Conservation (phyloP, 305 asterid species). For the Petunia hybrid region DNA sequence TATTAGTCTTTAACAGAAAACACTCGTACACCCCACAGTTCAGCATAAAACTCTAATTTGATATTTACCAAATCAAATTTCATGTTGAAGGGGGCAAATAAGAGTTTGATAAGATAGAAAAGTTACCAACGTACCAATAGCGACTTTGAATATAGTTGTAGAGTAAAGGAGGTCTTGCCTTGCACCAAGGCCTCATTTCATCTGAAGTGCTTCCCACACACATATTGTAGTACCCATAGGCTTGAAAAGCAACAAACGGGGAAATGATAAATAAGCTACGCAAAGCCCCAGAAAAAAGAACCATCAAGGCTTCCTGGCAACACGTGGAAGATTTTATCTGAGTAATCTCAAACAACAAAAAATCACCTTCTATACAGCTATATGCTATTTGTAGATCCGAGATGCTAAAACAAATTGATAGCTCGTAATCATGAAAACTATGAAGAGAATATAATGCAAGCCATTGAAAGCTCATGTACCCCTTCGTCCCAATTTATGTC, state of each 20-base stretch:
- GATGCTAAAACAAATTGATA: slow-evolving; percentile 25
- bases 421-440: slow-evolving; percentile 8
- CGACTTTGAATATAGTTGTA: slow-evolving; percentile 93
- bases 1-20: background rate
- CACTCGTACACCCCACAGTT: background rate
- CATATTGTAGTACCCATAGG: slow-evolving; percentile 76
- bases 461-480: slow-evolving; percentile 2
- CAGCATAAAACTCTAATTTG: background rate
- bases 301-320: slow-evolving; percentile 61
- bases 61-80: slow-evolving; percentile 22
- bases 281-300: slow-evolving; percentile 68
- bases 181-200: slow-evolving; percentile 95
- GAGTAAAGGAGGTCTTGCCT: slow-evolving; percentile 85
- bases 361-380: background rate
- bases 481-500: background rate
- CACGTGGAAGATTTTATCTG: slow-evolving; percentile 32
- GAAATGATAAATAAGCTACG: slow-evolving; percentile 62
- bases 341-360: slow-evolving; percentile 11
- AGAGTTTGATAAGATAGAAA: slow-evolving; percentile 22
- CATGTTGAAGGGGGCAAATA: slow-evolving; percentile 7
- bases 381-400: too few species aligned
- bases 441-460: background rate
- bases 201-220: slow-evolving; percentile 56
- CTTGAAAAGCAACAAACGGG: slow-evolving; percentile 85
- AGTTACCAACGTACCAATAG: slow-evolving; percentile 77